Percentiles rank a stretch among this genome's conserved stretches.
These are phyloP conservation scores for Lipomyces yamadae DNA, from an alignment of 805 yeast genomes.

Conservation along the genomic window DNA sequence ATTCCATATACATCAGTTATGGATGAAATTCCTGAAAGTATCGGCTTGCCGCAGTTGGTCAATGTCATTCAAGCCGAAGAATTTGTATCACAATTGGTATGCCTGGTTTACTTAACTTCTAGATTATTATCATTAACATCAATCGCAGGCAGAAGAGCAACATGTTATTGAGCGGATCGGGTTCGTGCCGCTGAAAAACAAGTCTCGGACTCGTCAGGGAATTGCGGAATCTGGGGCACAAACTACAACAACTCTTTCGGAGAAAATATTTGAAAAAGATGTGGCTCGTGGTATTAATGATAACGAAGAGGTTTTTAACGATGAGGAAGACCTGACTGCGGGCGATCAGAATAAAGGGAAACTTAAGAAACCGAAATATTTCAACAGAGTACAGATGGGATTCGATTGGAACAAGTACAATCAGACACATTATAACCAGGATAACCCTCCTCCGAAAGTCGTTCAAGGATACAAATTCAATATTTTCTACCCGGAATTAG, in stretches of 20 bases:
- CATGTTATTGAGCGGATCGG: constrained; percentile 35
- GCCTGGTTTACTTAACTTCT: not conserved
- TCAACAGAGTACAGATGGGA: constrained; percentile 45
- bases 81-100: not conserved
- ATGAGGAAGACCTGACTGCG: constrained; percentile 32
- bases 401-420: constrained; percentile 49
- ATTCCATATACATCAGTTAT: constrained; percentile 25
- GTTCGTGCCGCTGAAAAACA: constrained; percentile 25
- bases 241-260: not conserved
- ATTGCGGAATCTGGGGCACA: not conserved
- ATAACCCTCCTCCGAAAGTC: constrained; percentile 48
- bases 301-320: constrained; percentile 39
- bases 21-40: constrained; percentile 20
- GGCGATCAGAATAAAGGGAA: constrained; percentile 6
- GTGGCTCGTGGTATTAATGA: constrained; percentile 24
- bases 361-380: constrained; percentile 42
- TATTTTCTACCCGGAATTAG: constrained; percentile 45
- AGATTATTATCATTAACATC: not conserved
- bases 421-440: constrained; percentile 44
- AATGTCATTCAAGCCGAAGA: not conserved
- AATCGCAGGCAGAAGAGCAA: not conserved
- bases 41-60: too few species aligned
- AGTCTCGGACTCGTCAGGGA: not conserved
- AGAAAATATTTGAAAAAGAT: constrained; percentile 23
- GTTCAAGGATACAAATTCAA: constrained; percentile 49